phyloP scores from a whole-genome alignment of 768 basidiomycete genomes.

The Pleurotus giganteus region DNA sequence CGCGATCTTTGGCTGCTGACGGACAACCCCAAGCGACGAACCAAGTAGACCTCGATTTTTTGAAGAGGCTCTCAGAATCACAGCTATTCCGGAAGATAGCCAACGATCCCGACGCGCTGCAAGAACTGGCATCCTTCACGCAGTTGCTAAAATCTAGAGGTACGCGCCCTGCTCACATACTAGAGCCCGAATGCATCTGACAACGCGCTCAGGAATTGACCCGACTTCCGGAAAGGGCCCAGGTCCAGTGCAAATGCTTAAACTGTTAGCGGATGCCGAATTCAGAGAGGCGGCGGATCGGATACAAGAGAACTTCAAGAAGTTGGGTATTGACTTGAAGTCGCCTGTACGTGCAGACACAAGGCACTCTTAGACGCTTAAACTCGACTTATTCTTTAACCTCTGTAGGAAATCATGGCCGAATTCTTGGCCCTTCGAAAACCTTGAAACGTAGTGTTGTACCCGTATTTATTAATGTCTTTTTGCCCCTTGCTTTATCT shows the following conservation, averaged over 20 bases:
- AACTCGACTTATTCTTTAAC: background rate
- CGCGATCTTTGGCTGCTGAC: background rate
- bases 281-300: constrained; percentile 47
- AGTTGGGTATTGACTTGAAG: constrained; percentile 57
- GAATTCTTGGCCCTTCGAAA: constrained; percentile 2
- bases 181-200: background rate
- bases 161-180: constrained; percentile 14
- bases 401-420: constrained; percentile 2
- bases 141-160: constrained; percentile 49
- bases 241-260: constrained; percentile 52
- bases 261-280: constrained; percentile 48
- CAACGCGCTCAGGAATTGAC: constrained; percentile 43
- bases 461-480: too few species aligned
- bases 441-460: too few species aligned
- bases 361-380: background rate
- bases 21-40: background rate
- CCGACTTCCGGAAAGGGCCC: constrained; percentile 39
- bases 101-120: constrained; percentile 47
- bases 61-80: constrained; percentile 44
- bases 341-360: constrained; percentile 56
- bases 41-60: constrained; percentile 17
- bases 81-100: constrained; percentile 45
- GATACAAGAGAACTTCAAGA: constrained; percentile 48
- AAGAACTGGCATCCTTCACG: constrained; percentile 44
- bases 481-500: too few species aligned